Conservation (phyloP, 2,329 filamentous ascomycete species). For the Colletotrichum sp. region DNA sequence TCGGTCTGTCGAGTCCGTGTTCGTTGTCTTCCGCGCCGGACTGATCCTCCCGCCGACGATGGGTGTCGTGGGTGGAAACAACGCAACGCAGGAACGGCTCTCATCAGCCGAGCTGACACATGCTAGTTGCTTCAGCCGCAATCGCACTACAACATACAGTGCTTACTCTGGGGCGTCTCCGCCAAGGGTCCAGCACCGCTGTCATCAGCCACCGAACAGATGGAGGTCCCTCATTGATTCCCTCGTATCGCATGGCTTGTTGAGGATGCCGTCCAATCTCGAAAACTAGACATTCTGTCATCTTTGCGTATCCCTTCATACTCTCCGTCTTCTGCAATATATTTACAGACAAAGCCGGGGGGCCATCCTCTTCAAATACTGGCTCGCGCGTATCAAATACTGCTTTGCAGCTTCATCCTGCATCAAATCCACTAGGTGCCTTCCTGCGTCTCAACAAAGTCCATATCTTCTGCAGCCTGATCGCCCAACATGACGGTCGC, state of each 20-base stretch:
- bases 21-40: background rate
- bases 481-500: constrained; percentile 9
- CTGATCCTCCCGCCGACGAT: background rate
- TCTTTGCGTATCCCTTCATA: background rate
- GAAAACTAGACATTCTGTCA: background rate
- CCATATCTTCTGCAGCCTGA: background rate
- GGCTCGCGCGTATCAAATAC: background rate
- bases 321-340: background rate
- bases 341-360: background rate
- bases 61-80: background rate
- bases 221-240: background rate
- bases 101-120: background rate
- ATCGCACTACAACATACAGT: background rate
- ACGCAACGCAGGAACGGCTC: background rate
- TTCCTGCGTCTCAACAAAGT: background rate
- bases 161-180: constrained; percentile 1
- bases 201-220: background rate
- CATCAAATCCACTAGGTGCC: background rate
- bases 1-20: background rate
- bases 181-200: background rate
- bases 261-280: background rate
- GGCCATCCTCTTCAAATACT: background rate
- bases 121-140: constrained; percentile 1
- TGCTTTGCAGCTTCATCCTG: background rate
- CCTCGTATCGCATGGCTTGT: background rate